phyloP scores from a whole-genome alignment of 805 yeast species.

The Metschnikowia noctiluminum region DNA sequence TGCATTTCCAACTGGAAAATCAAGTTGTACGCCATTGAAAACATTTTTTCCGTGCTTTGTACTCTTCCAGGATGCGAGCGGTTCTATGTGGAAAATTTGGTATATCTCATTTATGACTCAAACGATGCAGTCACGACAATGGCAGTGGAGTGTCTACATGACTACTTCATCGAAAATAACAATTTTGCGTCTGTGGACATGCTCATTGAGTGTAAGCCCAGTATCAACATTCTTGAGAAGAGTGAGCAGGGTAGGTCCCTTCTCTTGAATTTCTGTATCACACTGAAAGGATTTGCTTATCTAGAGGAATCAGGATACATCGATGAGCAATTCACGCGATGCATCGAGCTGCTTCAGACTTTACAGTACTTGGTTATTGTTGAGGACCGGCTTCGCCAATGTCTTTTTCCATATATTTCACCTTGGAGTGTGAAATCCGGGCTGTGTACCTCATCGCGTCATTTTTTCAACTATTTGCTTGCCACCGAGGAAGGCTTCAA shows the following conservation, averaged over 20 bases:
- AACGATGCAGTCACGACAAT: slow-evolving; percentile 17
- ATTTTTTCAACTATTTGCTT: slow-evolving; percentile 77
- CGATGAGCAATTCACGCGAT: slow-evolving; percentile 8
- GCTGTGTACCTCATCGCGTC: slow-evolving; percentile 26
- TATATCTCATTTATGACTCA: slow-evolving; percentile 68
- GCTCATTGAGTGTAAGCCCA: slow-evolving; percentile 54
- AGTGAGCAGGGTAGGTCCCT: slow-evolving; percentile 39
- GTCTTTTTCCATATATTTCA: slow-evolving; percentile 24
- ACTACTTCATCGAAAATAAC: slow-evolving; percentile 16
- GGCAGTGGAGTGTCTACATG: slow-evolving; percentile 22
- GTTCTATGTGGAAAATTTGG: slow-evolving; percentile 54
- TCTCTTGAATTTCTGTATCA: slow-evolving; percentile 59
- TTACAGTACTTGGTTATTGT: slow-evolving; percentile 12
- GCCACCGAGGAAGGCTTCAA: slow-evolving; percentile 78
- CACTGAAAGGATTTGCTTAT: slow-evolving; percentile 67
- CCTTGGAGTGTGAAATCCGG: background rate
- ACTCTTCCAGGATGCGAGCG: slow-evolving; percentile 31
- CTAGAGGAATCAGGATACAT: slow-evolving; percentile 45
- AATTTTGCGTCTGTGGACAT: slow-evolving; percentile 43
- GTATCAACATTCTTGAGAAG: slow-evolving; percentile 37
- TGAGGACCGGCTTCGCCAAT: slow-evolving; percentile 9
- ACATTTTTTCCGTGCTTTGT: slow-evolving; percentile 44
- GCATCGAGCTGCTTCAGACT: slow-evolving; percentile 9
- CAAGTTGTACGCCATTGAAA: slow-evolving; percentile 54
- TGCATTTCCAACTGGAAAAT: slow-evolving; percentile 50